These are phyloP conservation scores for Durio zibethinus DNA, from an alignment of 345 rosid species.

Conservation along the genomic window DNA sequence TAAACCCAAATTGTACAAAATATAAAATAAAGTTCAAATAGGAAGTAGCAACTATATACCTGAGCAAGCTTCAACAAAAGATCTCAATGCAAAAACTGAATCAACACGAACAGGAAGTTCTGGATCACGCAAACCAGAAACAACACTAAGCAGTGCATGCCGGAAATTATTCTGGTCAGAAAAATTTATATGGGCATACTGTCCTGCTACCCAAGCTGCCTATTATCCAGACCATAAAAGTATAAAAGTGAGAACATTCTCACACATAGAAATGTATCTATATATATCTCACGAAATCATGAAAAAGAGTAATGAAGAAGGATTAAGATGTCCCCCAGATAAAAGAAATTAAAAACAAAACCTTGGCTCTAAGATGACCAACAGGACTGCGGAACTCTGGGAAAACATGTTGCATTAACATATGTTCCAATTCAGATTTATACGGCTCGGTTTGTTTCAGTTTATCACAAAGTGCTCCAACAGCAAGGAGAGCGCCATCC, in stretches of 20 bases:
- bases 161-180: slow-evolving; percentile 79
- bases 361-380: slow-evolving; percentile 99
- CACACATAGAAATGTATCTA: not conserved
- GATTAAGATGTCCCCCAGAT: not conserved
- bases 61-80: slow-evolving; percentile 90
- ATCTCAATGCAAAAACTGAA: slow-evolving; percentile 92
- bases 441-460: slow-evolving; percentile 92
- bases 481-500: slow-evolving; percentile 97
- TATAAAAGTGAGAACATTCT: not conserved
- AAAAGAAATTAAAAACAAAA: slow-evolving; percentile 8
- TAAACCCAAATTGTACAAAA: not conserved
- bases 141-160: slow-evolving; percentile 80
- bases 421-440: slow-evolving; percentile 85
- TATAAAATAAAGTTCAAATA: not conserved
- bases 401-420: slow-evolving; percentile 96
- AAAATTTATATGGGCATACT: slow-evolving; percentile 82
- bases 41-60: slow-evolving; percentile 36
- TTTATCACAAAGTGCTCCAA: slow-evolving; percentile 98
- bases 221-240: slow-evolving; percentile 22
- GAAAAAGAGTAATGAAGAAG: not conserved
- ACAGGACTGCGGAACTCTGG: slow-evolving; percentile 91
- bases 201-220: slow-evolving; percentile 99
- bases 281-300: not conserved
- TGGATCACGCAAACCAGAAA: slow-evolving; percentile 85
- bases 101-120: slow-evolving; percentile 99